phyloP scores from a whole-genome alignment of 139 green algal species.

The Limnomonas spitsbergensis region DNA sequence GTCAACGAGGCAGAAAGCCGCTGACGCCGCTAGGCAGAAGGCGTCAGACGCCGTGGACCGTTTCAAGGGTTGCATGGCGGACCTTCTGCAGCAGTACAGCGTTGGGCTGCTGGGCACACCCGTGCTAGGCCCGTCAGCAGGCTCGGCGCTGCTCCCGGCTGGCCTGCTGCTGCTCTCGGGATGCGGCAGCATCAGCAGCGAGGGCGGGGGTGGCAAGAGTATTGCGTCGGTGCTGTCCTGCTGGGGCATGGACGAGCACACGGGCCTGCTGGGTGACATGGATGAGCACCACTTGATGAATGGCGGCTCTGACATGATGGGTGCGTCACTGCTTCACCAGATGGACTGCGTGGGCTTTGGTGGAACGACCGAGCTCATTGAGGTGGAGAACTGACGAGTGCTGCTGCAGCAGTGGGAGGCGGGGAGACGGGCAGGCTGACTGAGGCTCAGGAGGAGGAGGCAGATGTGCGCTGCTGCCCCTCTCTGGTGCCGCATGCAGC shows the following conservation, averaged over 20 bases:
- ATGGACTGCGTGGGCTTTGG: not conserved
- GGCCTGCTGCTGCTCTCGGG: not conserved
- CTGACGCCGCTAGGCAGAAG: not conserved
- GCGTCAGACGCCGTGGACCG: slow-evolving; percentile 10
- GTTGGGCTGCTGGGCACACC: not conserved
- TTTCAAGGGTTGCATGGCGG: slow-evolving; percentile 3
- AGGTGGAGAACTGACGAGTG: not conserved
- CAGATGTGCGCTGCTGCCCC: too few relatives aligned
- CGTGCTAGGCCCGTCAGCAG: not conserved
- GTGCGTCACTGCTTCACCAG: not conserved
- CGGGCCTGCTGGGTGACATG: not conserved
- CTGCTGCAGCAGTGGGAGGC: too few relatives aligned
- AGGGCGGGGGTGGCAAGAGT: not conserved
- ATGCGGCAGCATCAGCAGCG: not conserved
- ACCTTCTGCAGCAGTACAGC: not conserved
- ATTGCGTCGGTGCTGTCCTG: not conserved
- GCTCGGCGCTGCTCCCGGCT: not conserved
- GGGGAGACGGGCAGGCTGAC: too few relatives aligned
- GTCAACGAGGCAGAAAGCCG: slow-evolving; percentile 7
- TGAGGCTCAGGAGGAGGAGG: too few relatives aligned
- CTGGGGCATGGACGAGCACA: not conserved
- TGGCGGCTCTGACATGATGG: not conserved
- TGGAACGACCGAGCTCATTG: not conserved
- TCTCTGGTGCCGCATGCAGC: too few relatives aligned
- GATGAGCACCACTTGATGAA: not conserved